These are phyloP conservation scores for Stephania japonica DNA, from an alignment of 164 flowering plant species.

Conservation along the genomic window DNA sequence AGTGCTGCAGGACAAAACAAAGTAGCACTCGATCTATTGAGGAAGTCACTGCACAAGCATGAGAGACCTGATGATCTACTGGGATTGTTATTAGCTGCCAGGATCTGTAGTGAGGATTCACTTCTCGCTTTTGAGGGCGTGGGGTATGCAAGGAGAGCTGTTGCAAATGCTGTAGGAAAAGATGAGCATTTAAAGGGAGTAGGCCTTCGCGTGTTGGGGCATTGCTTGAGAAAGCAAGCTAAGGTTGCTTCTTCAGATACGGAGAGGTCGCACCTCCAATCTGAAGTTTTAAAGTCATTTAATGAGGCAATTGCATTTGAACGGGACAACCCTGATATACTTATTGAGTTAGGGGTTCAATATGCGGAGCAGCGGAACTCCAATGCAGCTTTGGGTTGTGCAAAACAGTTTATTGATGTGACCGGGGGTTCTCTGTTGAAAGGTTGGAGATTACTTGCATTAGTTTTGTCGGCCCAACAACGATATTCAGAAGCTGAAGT, in stretches of 20 bases:
- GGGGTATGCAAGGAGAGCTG: conserved; percentile 65
- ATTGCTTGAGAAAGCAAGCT: conserved; percentile 81
- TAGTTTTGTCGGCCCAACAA: conserved; percentile 82
- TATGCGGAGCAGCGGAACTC: conserved; percentile 80
- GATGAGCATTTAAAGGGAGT: conserved; percentile 69
- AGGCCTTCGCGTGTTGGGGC: conserved; percentile 67
- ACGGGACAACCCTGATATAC: conserved; percentile 50
- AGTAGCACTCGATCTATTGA: conserved; percentile 67
- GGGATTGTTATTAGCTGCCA: conserved; percentile 70
- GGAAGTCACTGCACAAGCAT: conserved; percentile 66
- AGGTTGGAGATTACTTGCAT: conserved; percentile 93
- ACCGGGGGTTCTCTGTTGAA: conserved; percentile 80
- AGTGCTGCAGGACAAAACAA: conserved; percentile 56
- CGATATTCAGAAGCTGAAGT: conserved; percentile 79
- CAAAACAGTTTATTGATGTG: conserved; percentile 66
- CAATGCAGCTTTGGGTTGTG: conserved; percentile 68
- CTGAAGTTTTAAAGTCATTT: conserved; percentile 78
- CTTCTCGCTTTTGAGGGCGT: conserved; percentile 80
- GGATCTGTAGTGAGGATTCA: conserved; percentile 68
- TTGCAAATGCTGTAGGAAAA: conserved; percentile 37
- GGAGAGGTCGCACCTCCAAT: conserved; percentile 73
- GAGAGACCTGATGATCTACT: conserved; percentile 65
- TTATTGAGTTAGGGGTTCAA: conserved; percentile 71
- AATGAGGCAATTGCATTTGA: conserved; percentile 59
- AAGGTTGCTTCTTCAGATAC: conserved; percentile 65